These are phyloP conservation scores for Ophiostoma perfectum DNA, from an alignment of 2,329 filamentous ascomycete species.

Conservation along the genomic window DNA sequence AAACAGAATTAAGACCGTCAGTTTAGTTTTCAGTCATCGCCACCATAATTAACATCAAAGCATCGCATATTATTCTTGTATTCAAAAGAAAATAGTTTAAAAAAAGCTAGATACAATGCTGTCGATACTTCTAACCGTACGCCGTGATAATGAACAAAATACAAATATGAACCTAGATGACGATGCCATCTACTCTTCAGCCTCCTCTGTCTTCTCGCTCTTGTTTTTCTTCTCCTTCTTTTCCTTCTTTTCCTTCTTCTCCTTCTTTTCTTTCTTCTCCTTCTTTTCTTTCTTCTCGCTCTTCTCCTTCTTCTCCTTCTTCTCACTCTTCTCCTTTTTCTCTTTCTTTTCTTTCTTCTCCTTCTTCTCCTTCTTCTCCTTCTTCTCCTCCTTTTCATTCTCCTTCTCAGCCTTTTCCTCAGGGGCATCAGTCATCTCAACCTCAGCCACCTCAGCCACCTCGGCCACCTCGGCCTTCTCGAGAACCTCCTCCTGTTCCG, in stretches of 20 bases:
- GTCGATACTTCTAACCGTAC: not conserved
- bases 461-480: not conserved
- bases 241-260: constrained; percentile 10
- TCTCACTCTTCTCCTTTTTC: constrained; percentile 5
- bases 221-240: constrained; percentile 15
- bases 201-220: constrained; percentile 11
- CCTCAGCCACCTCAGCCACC: not conserved
- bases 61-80: too few species aligned
- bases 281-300: constrained; percentile 17
- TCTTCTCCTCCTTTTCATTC: not conserved
- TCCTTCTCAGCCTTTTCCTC: not conserved
- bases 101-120: not conserved
- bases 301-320: constrained; percentile 18
- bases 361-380: not conserved
- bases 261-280: constrained; percentile 18
- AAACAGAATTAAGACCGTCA: too few species aligned
- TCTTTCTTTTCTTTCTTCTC: constrained; percentile 5
- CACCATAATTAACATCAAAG: not conserved
- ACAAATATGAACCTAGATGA: not conserved
- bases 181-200: not conserved
- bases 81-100: not conserved
- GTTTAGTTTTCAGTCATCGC: not conserved
- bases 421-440: not conserved
- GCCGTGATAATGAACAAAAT: not conserved
- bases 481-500: not conserved